Evolutionary conservation across 352 stramenopile species (phyloP).

Genomic region (Phytophthora palmivora): DNA sequence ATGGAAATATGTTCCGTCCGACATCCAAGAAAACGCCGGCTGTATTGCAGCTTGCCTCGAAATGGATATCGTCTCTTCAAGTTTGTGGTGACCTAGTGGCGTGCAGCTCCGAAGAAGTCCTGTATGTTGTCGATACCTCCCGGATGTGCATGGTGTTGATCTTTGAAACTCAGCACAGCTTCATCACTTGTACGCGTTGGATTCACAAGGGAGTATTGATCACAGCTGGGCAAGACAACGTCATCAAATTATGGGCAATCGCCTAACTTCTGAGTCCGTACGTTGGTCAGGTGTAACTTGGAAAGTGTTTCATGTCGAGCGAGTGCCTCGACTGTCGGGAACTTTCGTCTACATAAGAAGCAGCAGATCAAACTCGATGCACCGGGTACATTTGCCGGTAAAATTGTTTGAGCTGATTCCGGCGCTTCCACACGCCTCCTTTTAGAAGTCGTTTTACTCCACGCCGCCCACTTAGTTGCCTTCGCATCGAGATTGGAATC

Average conservation of each 20-base stretch:
- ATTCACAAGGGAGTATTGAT: constrained; percentile 47
- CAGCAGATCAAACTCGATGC: constrained; percentile 46
- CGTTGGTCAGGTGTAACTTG: constrained; percentile 56
- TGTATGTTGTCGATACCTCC: constrained; percentile 67
- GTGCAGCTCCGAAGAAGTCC: constrained; percentile 62
- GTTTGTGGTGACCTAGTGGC: constrained; percentile 48
- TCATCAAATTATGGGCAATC: constrained; percentile 75
- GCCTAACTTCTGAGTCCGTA: constrained; percentile 32
- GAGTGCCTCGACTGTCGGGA: constrained; percentile 49
- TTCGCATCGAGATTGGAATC: constrained; percentile 47
- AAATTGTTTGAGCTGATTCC: not conserved
- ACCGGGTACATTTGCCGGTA: not conserved
- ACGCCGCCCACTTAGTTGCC: constrained; percentile 46
- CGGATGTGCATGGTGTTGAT: constrained; percentile 42
- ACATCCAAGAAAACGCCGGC: constrained; percentile 16
- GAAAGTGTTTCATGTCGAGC: constrained; percentile 63
- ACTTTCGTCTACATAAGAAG: constrained; percentile 76
- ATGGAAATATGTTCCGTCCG: constrained; percentile 31
- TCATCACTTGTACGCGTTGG: constrained; percentile 73
- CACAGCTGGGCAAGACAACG: constrained; percentile 71
- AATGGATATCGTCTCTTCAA: constrained; percentile 74
- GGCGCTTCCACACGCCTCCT: not conserved
- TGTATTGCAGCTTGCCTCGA: constrained; percentile 51
- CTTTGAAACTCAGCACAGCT: constrained; percentile 61
- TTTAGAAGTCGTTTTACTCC: constrained; percentile 33